Conservation (phyloP, 2,329 filamentous ascomycete genomes). For the Scleromitrula shiraiana region DNA sequence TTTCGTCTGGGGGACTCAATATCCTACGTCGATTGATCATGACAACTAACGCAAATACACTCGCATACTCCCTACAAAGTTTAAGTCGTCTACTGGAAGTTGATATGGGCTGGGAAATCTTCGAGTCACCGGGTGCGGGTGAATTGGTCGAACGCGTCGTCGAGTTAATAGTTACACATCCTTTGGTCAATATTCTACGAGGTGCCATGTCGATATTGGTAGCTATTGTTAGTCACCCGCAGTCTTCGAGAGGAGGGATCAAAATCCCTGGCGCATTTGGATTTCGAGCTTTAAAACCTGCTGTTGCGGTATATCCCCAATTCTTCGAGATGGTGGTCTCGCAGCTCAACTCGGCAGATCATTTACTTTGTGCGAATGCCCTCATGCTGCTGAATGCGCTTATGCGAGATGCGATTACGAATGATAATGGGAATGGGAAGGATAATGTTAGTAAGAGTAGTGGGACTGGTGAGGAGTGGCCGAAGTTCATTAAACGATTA, state of each 20-base stretch:
- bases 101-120: constrained; percentile 95
- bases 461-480: constrained; percentile 65
- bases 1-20: constrained; percentile 75
- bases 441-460: constrained; percentile 29
- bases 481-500: constrained; percentile 85
- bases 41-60: constrained; percentile 80
- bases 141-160: constrained; percentile 73
- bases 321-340: constrained; percentile 93
- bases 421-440: constrained; percentile 41
- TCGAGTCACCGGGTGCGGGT: constrained; percentile 53
- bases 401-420: constrained; percentile 82
- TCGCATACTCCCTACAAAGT: constrained; percentile 90
- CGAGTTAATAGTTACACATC: constrained; percentile 88
- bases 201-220: constrained; percentile 96
- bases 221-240: constrained; percentile 81
- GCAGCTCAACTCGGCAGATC: constrained; percentile 86
- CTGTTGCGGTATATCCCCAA: constrained; percentile 81
- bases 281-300: constrained; percentile 85
- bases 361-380: constrained; percentile 90
- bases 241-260: constrained; percentile 39
- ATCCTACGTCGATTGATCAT: constrained; percentile 78
- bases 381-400: constrained; percentile 92
- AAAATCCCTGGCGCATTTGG: constrained; percentile 62
- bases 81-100: constrained; percentile 83
- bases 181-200: constrained; percentile 91